Base-by-base conservation (phyloP, 2,329 filamentous ascomycete genomes). In the Aspergillus ochraceus region DNA sequence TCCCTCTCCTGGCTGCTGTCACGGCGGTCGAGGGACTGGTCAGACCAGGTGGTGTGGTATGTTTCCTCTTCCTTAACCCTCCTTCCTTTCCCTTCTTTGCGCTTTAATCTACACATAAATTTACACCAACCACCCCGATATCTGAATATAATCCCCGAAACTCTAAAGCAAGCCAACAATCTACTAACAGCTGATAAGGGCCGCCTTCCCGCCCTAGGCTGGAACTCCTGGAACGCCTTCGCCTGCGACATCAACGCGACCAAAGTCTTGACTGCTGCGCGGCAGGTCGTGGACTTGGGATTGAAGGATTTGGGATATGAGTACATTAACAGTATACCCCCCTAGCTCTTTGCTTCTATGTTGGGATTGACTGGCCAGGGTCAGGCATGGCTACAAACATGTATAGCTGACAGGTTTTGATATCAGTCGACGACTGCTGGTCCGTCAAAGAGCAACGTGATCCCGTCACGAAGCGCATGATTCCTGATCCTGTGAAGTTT, bases 341-440 rank as follows among this genome's bases (percentile, higher is more conserved):
- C n/a, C 12, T 24, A 4, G 14, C 24, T 3, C 5, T 14, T 11
- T 17, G 19, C 20, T 17, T 26, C 24, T 2, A 19, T 26, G 8
- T 9, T 29, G 26, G 6, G 6, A 5, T 1, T 24, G 24, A 5
- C 24, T 24, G 8, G 26, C 2, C 26, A 9, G 26, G 26, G 26
- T 29, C 26, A 29, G 26, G 26, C 26, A 29, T 29, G 26, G 26
- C 26, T 24, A 1, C 8, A 9, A 9, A 1, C 26, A 29, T 29
- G 26, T 8, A 29, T 9, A 29, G 8, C 26, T 29, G 26, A 29
- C 26, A 29, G 9, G 26, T 29, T 8, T 9, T 29, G 26, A 29
- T 29, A 29, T 24, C 39, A 75, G 73, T 86, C 59, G 86, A 89
- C 70, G 87, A 89, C 68, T 88, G 86, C 74, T 90, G 82, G 83